Base-by-base conservation (phyloP, 1,139 yeast species). In the Blastobotrys apis region DNA sequence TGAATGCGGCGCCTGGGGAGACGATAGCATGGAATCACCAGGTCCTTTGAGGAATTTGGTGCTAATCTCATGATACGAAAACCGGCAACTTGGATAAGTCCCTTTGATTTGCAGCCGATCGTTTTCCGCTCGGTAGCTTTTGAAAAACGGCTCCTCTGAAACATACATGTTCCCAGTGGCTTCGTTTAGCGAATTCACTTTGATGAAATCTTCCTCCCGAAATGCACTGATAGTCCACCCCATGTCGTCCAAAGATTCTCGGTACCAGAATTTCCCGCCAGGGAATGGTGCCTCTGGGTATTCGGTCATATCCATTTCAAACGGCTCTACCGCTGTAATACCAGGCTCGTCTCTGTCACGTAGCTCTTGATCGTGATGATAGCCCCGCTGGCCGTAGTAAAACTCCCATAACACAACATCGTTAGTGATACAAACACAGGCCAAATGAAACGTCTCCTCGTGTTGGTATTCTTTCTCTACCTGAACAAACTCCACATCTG, bases 201-300 rank as follows among this genome's bases (percentile, higher is more conserved):
- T 65, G 47, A 70, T 68, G 63, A 82, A 81, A 50, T 64, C 69
- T 4, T 52, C 52, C 1, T 68, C 59, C 12, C 61, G 56, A 1
- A 80, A 59, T 1, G 70, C 68, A 39, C 67, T 68, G 10, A 72
- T 62, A 1, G 84, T 72, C 86, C 87, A 80, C 41, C 77, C 77
- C 49, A 72, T 75, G 39, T 77, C 81, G 4, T 64, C 34, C 12
- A 40, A 10, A 3, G 15, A 16, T 8, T 34, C 43, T 4, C 35
- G 43, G 29, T 40, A 37, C 10, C 16, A 23, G 34, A 33, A 37
- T 10, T 16, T 27, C 3, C 41, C 41, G 17, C 21, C 9, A 4
- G 4, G 3, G 20, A 37, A 37, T 12, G 17, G 17, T 16, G 13
- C n/a, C 15, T 30, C 35, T 13, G 5, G 22, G 21, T 25, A 20